A percentile compares a stretch with the other conserved stretches of the same genome.
Conservation (phyloP, 345 rosid genomes). For the Aquilaria sinensis region DNA sequence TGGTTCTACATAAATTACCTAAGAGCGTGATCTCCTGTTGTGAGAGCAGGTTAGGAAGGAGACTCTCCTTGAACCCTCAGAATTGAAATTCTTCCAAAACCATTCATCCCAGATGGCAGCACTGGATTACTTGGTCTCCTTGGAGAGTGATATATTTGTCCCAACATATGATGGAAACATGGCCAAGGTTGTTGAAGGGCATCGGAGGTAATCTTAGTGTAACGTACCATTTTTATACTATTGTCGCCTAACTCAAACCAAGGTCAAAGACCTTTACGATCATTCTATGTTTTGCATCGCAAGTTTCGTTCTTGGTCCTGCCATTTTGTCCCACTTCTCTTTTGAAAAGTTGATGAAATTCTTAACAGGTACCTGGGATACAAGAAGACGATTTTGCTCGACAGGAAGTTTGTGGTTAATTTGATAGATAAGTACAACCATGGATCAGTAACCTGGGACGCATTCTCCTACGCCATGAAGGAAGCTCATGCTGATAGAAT, state of each 20-base stretch:
- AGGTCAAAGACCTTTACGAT: no score
- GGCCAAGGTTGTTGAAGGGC: slow-evolving; percentile 99
- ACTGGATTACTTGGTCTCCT: slow-evolving; percentile 73
- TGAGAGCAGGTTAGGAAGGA: slow-evolving; percentile 78
- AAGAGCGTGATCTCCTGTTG: slow-evolving; percentile 1
- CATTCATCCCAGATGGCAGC: slow-evolving; percentile 98
- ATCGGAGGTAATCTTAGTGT: slow-evolving; percentile 53
- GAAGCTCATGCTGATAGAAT: slow-evolving; percentile 61
- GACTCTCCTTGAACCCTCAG: slow-evolving; percentile 56
- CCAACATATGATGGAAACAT: slow-evolving; percentile 93
- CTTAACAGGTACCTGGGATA: slow-evolving; percentile 78
- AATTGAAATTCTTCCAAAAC: slow-evolving; percentile 63
- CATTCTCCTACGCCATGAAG: slow-evolving; percentile 64
- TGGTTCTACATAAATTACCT: not conserved
- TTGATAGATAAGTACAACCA: slow-evolving; percentile 60
- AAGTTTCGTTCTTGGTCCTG: not conserved
- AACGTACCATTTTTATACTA: not conserved
- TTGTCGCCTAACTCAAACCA: no score
- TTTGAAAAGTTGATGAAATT: not conserved
- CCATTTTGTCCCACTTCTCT: no score
- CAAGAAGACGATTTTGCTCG: slow-evolving; percentile 72
- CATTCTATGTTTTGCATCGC: no score
- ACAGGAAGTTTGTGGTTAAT: slow-evolving; percentile 63
- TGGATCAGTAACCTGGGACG: slow-evolving; percentile 76
- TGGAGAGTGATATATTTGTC: slow-evolving; percentile 88